Evolutionary conservation across 768 basidiomycete genomes (phyloP), one percentile per base, ranked within the genome.

Genomic region (Baorangia bicolor): DNA sequence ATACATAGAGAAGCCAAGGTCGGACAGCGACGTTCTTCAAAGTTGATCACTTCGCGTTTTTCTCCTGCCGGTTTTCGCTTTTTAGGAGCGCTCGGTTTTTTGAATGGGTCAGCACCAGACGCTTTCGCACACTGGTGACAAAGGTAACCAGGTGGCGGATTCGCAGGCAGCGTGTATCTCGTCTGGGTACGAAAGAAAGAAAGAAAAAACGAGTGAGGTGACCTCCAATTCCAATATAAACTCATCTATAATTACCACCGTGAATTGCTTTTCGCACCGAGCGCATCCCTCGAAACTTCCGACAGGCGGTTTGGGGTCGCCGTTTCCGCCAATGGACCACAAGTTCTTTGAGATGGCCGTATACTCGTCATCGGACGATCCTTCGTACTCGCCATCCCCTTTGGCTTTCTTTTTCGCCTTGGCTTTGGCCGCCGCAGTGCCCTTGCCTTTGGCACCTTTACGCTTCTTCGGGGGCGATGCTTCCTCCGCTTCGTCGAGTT

Each of bases 101-200:
- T 96, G 75, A 95, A 95, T 0, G 92, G 92, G 63, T 94, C 90
- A 1, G 76, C 74, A 7, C 91, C 93, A 3, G 84, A 81, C 0
- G 83, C 79, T 64, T 91, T 92, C 2, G 88, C 85, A 69, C 96
- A 99, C 10, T 76, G 73, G 62, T 93, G 87, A 67, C 96, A 99
- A 21, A 98, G 80, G 60, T 81, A 93, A 1, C 92, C 93, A 0
- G 84, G 82, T 1, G 84, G 83, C 0, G 84, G 79, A 41, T 81
- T 80, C 8, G 85, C 84, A 7, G 91, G 82, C 60, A 90, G 74
- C 0, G 95, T 97, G 65, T 96, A 98, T 64, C 84, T 87, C 2
- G 91, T 94, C 94, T 95, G 40, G 18, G 2, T 5, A 35, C 23
- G 33, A 41, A 34, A 27, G n/a, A n/a, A 18, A 37, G 6, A 10